Evolutionary conservation across 1,284 basidiomycete genomes (phyloP), one percentile per base, ranked within the genome.

Genomic region (Ustilago sp.): DNA sequence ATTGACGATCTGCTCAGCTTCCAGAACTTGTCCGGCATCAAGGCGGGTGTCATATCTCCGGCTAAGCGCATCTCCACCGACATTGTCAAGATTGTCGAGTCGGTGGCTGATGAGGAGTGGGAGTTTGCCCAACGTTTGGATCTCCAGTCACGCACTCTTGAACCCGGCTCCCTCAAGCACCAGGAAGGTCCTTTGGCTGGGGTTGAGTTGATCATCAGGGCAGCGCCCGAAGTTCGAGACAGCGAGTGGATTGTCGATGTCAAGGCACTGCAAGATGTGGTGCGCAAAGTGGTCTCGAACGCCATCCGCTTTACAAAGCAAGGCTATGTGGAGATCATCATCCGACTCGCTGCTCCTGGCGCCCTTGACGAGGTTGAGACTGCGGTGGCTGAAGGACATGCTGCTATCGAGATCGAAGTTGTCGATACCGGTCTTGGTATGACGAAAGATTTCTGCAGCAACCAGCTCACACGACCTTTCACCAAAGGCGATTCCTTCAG

Each of bases 1-100:
- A 77, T 83, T 19, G 80, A 83, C 55, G 80, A 82, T 31, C 59
- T 83, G 50, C 72, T 83, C 55, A 77, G 78, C 62, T 82, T 83
- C 51, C 75, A 80, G 23, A 65, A 69, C 32, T 52, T 82, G n/a
- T 63, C 69, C 0, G 81, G 75, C 48, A 39, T 74, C 62, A 70
- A 59, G 68, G 39, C 57, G 7, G 36, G 51, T 34, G n/a, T 31
- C 48, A 4, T 56, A 4, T 4, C 36, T 8, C 28, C 56, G 6
- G n/a, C 59, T 35, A 63, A 68, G 58, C 57, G 47, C 45, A 31
- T 55, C 9, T 64, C 72, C 15, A 17, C 62, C 41, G 70, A 74
- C 52, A 38, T 77, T 31, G 73, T 63, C 54, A 69, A 68, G 35
- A 38, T 77, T 9, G 62, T 80, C 45, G 80, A 81, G 41, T 59